Evolutionary conservation across 495 filamentous ascomycete species (phyloP).

Genomic region (Jackrogersella minutella): DNA sequence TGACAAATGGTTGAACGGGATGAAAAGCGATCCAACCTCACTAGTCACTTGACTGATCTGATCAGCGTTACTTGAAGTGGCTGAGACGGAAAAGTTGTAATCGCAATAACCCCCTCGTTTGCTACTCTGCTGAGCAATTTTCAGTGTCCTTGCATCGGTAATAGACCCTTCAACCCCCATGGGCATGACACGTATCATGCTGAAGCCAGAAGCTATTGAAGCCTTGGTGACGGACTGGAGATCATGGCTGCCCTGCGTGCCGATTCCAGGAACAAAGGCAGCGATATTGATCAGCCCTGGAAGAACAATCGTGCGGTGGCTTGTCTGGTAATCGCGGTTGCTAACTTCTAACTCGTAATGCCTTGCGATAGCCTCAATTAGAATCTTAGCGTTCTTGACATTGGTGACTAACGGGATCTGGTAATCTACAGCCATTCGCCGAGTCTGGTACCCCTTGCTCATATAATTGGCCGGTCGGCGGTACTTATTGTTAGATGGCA

Average conservation of each 20-base stretch:
- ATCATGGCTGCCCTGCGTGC: slow-evolving; percentile 68
- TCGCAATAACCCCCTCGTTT: slow-evolving; percentile 75
- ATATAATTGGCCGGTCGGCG: slow-evolving; percentile 96
- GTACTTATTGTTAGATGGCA: slow-evolving; percentile 97
- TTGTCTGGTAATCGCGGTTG: slow-evolving; percentile 87
- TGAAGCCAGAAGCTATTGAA: slow-evolving; percentile 80
- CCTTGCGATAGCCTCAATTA: slow-evolving; percentile 92
- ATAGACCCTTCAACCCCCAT: slow-evolving; percentile 76
- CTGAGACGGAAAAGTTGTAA: slow-evolving; percentile 86
- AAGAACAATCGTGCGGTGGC: slow-evolving; percentile 77
- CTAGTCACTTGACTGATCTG: slow-evolving; percentile 75
- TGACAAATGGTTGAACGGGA: slow-evolving; percentile 86
- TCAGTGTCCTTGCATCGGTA: slow-evolving; percentile 74
- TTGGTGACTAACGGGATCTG: slow-evolving; percentile 97
- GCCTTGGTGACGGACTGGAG: slow-evolving; percentile 76
- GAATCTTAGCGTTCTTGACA: slow-evolving; percentile 97
- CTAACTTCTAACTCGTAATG: slow-evolving; percentile 84
- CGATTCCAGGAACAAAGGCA: slow-evolving; percentile 79
- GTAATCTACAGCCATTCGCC: slow-evolving; percentile 98
- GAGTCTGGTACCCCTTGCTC: slow-evolving; percentile 93
- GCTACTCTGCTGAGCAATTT: slow-evolving; percentile 78
- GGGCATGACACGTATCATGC: slow-evolving; percentile 84
- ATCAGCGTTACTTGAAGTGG: slow-evolving; percentile 77
- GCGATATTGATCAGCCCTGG: slow-evolving; percentile 83
- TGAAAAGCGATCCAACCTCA: slow-evolving; percentile 85